A percentile compares a stretch with the other conserved stretches of the same genome.
These are phyloP conservation scores for Aurifilum marmelostoma DNA, from an alignment of 2,329 filamentous ascomycete species.

Conservation along the genomic window DNA sequence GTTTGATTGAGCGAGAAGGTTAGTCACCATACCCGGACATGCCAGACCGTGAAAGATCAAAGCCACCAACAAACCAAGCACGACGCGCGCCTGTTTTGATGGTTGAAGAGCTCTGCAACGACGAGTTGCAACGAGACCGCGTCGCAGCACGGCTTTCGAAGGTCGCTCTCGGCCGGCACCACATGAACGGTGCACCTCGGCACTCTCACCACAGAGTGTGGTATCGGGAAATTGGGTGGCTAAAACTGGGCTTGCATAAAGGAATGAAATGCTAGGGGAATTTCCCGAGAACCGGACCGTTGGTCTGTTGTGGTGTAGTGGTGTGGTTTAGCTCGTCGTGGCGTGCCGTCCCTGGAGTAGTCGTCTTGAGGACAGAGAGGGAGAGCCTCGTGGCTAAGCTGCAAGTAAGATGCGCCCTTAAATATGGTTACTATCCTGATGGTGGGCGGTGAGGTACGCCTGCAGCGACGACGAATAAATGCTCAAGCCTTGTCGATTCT, in stretches of 20 bases:
- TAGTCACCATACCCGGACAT: constrained; percentile 36
- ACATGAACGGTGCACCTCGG: neutral
- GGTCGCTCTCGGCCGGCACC: constrained; percentile 15
- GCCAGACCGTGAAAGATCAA: neutral
- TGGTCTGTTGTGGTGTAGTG: constrained; percentile 13
- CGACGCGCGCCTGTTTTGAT: neutral
- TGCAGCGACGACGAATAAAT: neutral
- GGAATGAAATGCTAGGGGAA: neutral
- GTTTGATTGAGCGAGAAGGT: constrained; percentile 29
- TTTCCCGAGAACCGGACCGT: neutral
- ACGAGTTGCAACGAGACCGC: constrained; percentile 5
- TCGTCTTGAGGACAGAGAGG: neutral
- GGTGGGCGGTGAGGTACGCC: neutral
- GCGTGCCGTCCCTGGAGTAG: constrained; percentile 17
- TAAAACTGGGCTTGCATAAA: constrained; percentile 6
- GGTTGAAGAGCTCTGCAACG: neutral
- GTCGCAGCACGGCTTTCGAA: neutral
- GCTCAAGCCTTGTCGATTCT: neutral
- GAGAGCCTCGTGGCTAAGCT: constrained; percentile 19
- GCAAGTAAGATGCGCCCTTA: neutral
- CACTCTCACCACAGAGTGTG: neutral
- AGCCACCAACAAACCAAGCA: neutral
- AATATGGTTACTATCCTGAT: neutral
- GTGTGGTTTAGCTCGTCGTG: constrained; percentile 17
- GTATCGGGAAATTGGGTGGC: constrained; percentile 1